Base-by-base conservation (phyloP, 805 yeast genomes). In the Teunomyces tritomae region DNA sequence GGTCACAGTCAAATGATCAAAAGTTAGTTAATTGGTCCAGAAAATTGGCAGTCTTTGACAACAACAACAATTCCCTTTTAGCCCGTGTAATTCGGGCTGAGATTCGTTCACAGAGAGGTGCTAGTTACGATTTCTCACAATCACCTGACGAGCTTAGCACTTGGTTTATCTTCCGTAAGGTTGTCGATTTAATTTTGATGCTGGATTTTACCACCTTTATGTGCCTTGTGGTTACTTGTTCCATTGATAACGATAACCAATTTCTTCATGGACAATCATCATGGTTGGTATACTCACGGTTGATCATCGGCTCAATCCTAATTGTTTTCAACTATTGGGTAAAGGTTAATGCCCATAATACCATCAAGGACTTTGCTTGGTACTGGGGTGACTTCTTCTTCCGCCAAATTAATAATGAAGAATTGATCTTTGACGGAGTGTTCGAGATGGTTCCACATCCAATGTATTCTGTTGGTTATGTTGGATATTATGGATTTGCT, bases 331-430 rank as follows among this genome's bases (percentile, higher is more conserved):
- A 88, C 60, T 71, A 85, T 27, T 85, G 94, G 90, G 96, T 88
- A 41, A 88, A 88, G 63, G 68, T 87, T 20, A 91, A 89, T 63
- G 96, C 96, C 29, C 96, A 88, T 63, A 78, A 90, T 54, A 90
- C 88, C 14, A 90, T 88, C 49, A 87, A 88, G 63, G 96, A 88
- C 61, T 88, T 83, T 62, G 96, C 96, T 8, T 88, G 96, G 96
- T 88, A 88, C 65, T 88, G 96, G 96, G 96, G 96, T 26, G 96
- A 89, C 66, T 88, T 88, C 68, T 88, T 88, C 76, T 88, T 88
- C 68, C 71, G 89, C 46, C 87, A 86, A 61, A 68, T 71, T 53
- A 73, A 72, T 54, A 80, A 79, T 52, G 80, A 75, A 61, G 84
- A 85, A 49, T 75, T 88, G 57, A 84, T 87, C 28, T 88, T 88